Base-by-base conservation (phyloP, 2,329 filamentous ascomycete species). In the Trichocomaceae sp. region DNA sequence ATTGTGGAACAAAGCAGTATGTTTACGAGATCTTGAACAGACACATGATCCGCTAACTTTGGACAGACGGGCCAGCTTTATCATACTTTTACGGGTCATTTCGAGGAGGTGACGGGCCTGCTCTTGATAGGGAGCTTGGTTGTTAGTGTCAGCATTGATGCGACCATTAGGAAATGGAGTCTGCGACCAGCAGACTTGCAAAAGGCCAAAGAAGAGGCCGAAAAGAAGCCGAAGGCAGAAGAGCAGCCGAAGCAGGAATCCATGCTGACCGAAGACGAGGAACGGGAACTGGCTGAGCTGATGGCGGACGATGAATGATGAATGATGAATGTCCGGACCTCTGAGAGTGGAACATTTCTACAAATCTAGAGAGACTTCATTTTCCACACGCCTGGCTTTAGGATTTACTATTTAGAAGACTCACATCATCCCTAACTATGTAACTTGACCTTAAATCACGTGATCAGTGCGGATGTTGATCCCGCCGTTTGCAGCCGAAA, bases 121-220 rank as follows among this genome's bases (percentile, higher is more conserved):
- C 77, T 86, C 1, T 67, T 95, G 49, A 68, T 90, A 19, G 73
- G 69, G 2, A 70, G 69, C 45, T 72, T 67, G 3, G 75, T 95
- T 10, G 83, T 88, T 59, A 96, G 90, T 68, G 87, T 93, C 53
- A 84, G 88, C 60, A 95, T 97, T 62, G 93, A 99, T 72, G 87
- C 85, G 2, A 97, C 93, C 0, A 79, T 97, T 39, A 83, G 93
- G 63, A 83, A 80, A 53, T 99, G 93, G 93, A 84, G 85, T 12
- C 73, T 97, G 51, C 79, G 78, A 49, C 83, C 80, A 26, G 69
- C 71, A 45, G 83, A 84, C 45, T 71, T 88, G 54, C 79, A 82
- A 60, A 78, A 73, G 57, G 81, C 80, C 29, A 69, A 78, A 45
- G 77, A 82, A 58, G 77, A 79, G 61, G 74, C 68, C 2, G 65